These are phyloP conservation scores for Gaertneriomyces sp. DNA, from an alignment of 192 early-diverging fungal genomes.

Conservation along the genomic window DNA sequence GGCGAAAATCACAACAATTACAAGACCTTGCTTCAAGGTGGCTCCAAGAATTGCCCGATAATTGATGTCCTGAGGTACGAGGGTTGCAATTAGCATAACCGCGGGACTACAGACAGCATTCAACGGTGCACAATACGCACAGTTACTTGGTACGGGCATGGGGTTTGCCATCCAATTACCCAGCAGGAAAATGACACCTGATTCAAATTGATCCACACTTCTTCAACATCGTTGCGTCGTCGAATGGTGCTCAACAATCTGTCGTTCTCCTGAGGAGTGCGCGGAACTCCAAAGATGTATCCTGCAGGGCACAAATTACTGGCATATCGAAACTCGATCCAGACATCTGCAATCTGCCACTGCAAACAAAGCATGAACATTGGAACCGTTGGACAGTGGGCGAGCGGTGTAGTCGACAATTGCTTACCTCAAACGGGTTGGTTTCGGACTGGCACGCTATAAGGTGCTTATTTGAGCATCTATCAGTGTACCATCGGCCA, in stretches of 20 bases:
- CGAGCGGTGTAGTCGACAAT: too few species aligned
- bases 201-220: conserved; percentile 25
- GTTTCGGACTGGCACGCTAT: background rate
- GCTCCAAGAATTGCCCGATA: conserved; percentile 18
- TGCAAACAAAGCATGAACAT: background rate
- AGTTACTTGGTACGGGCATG: conserved; percentile 15
- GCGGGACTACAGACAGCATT: background rate
- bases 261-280: conserved; percentile 12
- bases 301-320: background rate
- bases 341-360: background rate
- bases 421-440: too few species aligned
- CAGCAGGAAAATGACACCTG: conserved; percentile 14
- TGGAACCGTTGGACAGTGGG: too few species aligned
- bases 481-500: conserved; percentile 16
- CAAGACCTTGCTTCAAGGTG: conserved; percentile 26
- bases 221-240: background rate
- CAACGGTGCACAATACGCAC: background rate
- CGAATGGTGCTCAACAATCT: conserved; percentile 1
- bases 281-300: conserved; percentile 10
- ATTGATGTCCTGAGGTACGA: conserved; percentile 1
- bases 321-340: conserved; percentile 1
- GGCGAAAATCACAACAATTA: conserved; percentile 19
- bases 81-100: background rate
- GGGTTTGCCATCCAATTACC: conserved; percentile 10
- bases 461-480: background rate